These are phyloP conservation scores for Aspergillus viridinutans DNA, from an alignment of 2,329 filamentous ascomycete species.

Conservation along the genomic window DNA sequence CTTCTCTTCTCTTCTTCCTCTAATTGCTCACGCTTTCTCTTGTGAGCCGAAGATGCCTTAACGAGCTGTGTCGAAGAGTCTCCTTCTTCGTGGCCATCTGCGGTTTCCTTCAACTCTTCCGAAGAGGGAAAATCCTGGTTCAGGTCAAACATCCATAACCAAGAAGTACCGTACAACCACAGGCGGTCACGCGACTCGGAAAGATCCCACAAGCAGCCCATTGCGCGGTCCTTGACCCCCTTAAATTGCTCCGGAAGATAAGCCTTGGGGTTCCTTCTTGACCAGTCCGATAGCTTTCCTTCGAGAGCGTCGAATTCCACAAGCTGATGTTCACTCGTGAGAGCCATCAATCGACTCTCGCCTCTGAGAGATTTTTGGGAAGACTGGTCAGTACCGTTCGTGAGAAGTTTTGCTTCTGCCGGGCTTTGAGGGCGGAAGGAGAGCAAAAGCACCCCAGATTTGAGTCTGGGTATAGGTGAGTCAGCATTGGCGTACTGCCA, in stretches of 20 bases:
- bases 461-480: conserved; percentile 64
- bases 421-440: conserved; percentile 56
- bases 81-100: conserved; percentile 21
- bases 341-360: conserved; percentile 54
- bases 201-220: conserved; percentile 80
- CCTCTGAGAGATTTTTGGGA: conserved; percentile 44
- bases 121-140: conserved; percentile 59
- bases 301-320: conserved; percentile 74
- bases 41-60: conserved; percentile 26
- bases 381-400: conserved; percentile 40
- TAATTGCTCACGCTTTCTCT: conserved; percentile 41
- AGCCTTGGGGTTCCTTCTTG: conserved; percentile 71
- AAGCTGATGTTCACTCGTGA: conserved; percentile 64
- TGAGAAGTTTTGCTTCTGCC: conserved; percentile 25
- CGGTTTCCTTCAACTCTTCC: conserved; percentile 23
- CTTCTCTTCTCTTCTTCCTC: conserved; percentile 38
- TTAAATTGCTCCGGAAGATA: conserved; percentile 71
- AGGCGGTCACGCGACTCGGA: conserved; percentile 55
- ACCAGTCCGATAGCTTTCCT: conserved; percentile 79
- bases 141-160: conserved; percentile 90
- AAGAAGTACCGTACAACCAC: conserved; percentile 84
- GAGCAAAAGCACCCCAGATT: conserved; percentile 60
- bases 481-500: conserved; percentile 74
- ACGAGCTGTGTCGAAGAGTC: conserved; percentile 18
- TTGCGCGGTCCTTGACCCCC: conserved; percentile 71